Conservation (phyloP, 1,139 yeast species). For the Scheffersomyces lignicola region DNA sequence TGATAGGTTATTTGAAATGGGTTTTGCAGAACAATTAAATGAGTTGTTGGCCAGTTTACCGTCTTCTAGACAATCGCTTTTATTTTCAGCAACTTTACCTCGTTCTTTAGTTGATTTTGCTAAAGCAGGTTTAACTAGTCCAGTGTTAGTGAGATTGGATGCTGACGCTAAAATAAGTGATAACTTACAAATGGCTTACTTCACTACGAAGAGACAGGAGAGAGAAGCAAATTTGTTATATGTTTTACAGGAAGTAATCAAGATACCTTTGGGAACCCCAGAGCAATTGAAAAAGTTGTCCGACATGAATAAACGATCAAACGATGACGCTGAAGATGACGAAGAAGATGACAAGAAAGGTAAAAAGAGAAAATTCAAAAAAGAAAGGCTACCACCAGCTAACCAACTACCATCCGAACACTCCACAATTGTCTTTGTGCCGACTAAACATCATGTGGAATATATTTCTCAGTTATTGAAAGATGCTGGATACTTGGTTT, state of each 20-base stretch:
- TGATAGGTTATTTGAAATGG: slow-evolving; percentile 95
- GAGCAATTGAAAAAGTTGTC: slow-evolving; percentile 59
- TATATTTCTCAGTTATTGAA: slow-evolving; percentile 70
- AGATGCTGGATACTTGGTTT: slow-evolving; percentile 80
- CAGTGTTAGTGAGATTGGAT: slow-evolving; percentile 88
- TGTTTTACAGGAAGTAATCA: slow-evolving; percentile 77
- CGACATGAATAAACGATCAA: slow-evolving; percentile 43
- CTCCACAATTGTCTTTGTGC: slow-evolving; percentile 92
- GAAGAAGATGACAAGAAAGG: slow-evolving; percentile 38
- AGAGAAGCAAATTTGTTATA: slow-evolving; percentile 84
- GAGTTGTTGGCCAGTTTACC: slow-evolving; percentile 87
- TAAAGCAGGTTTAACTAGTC: slow-evolving; percentile 90
- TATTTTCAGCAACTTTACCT: slow-evolving; percentile 95
- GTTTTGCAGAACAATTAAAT: slow-evolving; percentile 91
- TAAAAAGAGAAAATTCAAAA: slow-evolving; percentile 43
- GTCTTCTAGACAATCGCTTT: slow-evolving; percentile 75
- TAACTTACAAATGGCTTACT: slow-evolving; percentile 84
- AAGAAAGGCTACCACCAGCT: slow-evolving; percentile 70
- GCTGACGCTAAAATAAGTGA: slow-evolving; percentile 90
- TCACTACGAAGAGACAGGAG: slow-evolving; percentile 79
- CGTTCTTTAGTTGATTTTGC: slow-evolving; percentile 92
- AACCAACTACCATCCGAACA: slow-evolving; percentile 78
- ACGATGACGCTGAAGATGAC: slow-evolving; percentile 52
- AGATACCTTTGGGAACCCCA: slow-evolving; percentile 75
- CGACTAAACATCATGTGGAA: slow-evolving; percentile 97